These are phyloP conservation scores for Quercus alba DNA, from an alignment of 306 rosid species.

Conservation along the genomic window DNA sequence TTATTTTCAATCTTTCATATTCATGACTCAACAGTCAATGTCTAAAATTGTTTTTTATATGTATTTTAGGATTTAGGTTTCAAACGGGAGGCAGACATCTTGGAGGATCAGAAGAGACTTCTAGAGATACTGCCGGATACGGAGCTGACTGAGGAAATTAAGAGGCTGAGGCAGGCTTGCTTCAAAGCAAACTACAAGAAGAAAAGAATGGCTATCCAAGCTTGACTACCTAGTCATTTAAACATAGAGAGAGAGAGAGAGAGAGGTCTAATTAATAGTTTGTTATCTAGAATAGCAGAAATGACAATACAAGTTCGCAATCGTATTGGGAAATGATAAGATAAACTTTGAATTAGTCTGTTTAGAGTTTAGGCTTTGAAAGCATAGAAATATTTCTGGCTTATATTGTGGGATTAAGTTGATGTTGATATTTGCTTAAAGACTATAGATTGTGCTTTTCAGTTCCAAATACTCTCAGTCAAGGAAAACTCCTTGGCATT, in stretches of 20 bases:
- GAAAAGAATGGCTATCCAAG: constrained; percentile 23
- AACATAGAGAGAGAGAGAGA: background rate
- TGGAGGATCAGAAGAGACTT: constrained; percentile 56
- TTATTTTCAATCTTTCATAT: background rate
- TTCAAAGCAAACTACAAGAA: constrained; percentile 71
- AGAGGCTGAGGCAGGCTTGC: constrained; percentile 73
- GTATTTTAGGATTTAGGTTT: constrained; percentile 62
- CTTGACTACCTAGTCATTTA: background rate
- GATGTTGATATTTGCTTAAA: background rate
- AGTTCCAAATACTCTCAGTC: background rate
- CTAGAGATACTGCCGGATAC: constrained; percentile 49
- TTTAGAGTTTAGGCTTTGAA: background rate
- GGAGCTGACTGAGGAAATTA: constrained; percentile 48
- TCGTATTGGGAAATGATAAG: background rate
- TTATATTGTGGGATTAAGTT: background rate
- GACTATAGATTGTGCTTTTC: background rate
- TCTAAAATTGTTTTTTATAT: background rate
- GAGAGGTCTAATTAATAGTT: background rate
- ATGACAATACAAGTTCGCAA: background rate
- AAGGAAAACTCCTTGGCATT: background rate
- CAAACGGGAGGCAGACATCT: constrained; percentile 38
- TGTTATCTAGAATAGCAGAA: background rate
- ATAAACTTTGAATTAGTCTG: background rate
- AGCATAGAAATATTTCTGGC: background rate
- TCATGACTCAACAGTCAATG: background rate